Conservation (phyloP, 2,329 filamentous ascomycete genomes). For the Diaporthe velutina region DNA sequence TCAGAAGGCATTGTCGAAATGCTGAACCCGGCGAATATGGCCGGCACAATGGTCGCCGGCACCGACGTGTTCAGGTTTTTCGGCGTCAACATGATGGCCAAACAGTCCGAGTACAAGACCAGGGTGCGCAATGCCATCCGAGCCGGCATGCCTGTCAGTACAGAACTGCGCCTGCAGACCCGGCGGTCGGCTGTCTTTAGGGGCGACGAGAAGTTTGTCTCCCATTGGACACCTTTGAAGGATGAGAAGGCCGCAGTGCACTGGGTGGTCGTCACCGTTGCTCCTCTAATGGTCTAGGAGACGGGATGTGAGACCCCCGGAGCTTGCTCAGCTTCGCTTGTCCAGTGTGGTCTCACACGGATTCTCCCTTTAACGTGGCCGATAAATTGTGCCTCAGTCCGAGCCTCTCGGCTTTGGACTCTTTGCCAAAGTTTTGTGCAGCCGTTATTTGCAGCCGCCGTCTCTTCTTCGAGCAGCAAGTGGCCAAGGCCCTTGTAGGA, state of each 20-base stretch:
- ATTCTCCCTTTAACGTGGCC: no score
- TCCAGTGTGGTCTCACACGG: background rate
- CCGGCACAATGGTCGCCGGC: constrained; percentile 41
- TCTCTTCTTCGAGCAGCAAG: constrained; percentile 5
- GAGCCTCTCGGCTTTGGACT: background rate
- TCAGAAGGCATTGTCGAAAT: constrained; percentile 44
- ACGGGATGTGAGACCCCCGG: background rate
- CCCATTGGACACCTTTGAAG: constrained; percentile 45
- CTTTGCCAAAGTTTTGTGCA: background rate
- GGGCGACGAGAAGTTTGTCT: constrained; percentile 43
- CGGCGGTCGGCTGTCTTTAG: constrained; percentile 45
- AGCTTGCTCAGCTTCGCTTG: background rate
- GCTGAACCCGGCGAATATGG: constrained; percentile 45
- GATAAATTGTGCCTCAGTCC: background rate
- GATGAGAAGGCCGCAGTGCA: constrained; percentile 40
- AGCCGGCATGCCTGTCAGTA: constrained; percentile 49
- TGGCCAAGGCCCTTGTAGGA: background rate
- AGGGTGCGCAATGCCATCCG: constrained; percentile 41
- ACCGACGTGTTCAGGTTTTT: constrained; percentile 47
- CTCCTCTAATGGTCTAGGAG: constrained; percentile 7
- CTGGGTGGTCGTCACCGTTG: constrained; percentile 35
- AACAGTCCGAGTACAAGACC: constrained; percentile 44
- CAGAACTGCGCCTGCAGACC: constrained; percentile 46
- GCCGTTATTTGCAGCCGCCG: background rate
- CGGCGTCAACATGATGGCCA: constrained; percentile 44